phyloP scores from a whole-genome alignment of 169 alveolate species.

The Babesia sp. region DNA sequence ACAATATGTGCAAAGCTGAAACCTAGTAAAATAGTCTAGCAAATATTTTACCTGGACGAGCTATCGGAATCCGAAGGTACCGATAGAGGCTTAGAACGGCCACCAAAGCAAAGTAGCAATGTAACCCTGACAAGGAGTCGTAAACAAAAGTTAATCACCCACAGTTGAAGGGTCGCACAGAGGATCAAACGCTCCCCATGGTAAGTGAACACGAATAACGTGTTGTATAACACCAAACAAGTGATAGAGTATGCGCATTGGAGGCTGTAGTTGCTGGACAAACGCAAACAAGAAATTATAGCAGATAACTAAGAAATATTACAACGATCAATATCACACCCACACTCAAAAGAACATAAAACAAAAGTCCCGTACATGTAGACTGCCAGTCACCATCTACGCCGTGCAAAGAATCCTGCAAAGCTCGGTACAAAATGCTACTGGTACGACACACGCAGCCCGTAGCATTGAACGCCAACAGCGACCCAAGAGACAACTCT shows the following conservation, averaged over 20 bases:
- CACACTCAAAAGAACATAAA: background rate
- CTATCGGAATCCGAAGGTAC: no score
- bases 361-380: constrained; percentile 6
- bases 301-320: background rate
- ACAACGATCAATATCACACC: background rate
- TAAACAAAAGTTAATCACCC: background rate
- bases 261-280: background rate
- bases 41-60: background rate
- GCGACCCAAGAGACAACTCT: background rate
- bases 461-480: background rate
- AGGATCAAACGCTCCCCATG: background rate
- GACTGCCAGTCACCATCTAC: constrained; percentile 9
- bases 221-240: constrained; percentile 3
- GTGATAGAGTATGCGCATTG: constrained; percentile 9
- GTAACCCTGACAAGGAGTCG: background rate
- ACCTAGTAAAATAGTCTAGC: background rate
- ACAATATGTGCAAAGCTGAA: background rate
- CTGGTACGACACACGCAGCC: constrained; percentile 51
- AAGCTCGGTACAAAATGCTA: background rate
- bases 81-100: background rate
- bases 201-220: constrained; percentile 3
- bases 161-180: background rate
- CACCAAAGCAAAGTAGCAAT: background rate
- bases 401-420: constrained; percentile 25
- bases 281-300: background rate